Percentiles rank a stretch among this genome's conserved stretches.
Conservation (phyloP, 2,329 filamentous ascomycete species). For the Penicillium sp. region DNA sequence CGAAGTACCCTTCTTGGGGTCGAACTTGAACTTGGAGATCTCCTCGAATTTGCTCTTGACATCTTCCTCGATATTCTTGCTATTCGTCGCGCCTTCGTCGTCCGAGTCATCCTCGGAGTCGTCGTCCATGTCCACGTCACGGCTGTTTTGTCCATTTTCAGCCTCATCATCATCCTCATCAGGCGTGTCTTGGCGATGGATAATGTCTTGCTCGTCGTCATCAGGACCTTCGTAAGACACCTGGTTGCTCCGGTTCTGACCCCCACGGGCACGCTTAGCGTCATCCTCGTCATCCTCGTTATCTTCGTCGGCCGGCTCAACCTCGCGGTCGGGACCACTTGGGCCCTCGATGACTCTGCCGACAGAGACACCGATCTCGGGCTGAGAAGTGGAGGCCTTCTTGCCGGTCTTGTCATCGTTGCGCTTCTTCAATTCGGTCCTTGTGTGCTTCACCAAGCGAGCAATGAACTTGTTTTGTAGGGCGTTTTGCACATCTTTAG, state of each 20-base stretch:
- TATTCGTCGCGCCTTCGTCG: slow-evolving; percentile 39
- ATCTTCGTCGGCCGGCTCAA: slow-evolving; percentile 65
- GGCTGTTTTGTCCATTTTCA: slow-evolving; percentile 38
- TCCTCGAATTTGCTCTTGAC: slow-evolving; percentile 64
- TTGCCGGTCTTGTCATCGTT: slow-evolving; percentile 55
- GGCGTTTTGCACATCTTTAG: slow-evolving; percentile 72
- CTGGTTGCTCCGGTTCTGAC: slow-evolving; percentile 71
- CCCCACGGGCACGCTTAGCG: slow-evolving; percentile 58
- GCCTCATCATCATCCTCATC: slow-evolving; percentile 56
- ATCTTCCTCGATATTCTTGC: slow-evolving; percentile 58
- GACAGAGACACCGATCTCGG: slow-evolving; percentile 67
- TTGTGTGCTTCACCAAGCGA: slow-evolving; percentile 66
- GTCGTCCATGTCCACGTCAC: slow-evolving; percentile 38
- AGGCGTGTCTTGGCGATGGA: slow-evolving; percentile 61
- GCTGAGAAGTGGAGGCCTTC: slow-evolving; percentile 66
- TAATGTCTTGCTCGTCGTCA: slow-evolving; percentile 79
- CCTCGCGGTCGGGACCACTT: slow-evolving; percentile 49
- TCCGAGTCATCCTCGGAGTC: slow-evolving; percentile 44
- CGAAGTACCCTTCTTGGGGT: slow-evolving; percentile 68
- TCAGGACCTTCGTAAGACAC: slow-evolving; percentile 91
- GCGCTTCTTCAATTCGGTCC: slow-evolving; percentile 78
- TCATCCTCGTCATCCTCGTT: slow-evolving; percentile 77
- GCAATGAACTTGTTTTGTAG: slow-evolving; percentile 79
- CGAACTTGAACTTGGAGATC: slow-evolving; percentile 75
- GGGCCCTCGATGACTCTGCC: slow-evolving; percentile 55